Base-by-base conservation (phyloP, 2,329 filamentous ascomycete species). In the Diaporthe sp. region DNA sequence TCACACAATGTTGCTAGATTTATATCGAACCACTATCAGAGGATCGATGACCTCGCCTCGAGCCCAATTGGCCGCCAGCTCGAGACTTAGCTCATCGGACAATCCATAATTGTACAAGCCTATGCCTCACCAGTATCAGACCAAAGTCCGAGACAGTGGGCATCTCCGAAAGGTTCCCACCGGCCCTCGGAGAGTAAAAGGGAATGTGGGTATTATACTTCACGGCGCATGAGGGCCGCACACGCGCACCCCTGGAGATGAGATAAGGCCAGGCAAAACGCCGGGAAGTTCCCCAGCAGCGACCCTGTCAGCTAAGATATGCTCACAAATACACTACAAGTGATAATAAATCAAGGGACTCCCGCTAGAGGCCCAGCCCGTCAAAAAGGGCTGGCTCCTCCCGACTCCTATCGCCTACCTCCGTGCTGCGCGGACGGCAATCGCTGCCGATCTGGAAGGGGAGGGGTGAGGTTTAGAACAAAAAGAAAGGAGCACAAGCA, bases 161-260 rank as follows among this genome's bases (percentile, higher is more conserved):
- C 60, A 73, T 73, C 4, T 67, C 60, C 72, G 72, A 55, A 34
- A 39, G 47, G 39, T 37, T 17, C 49, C 15, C 42, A 34, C n/a
- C 12, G 22, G 57, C 17, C 25, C 25, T 58, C 39, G 34, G 60
- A 47, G 28, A 47, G 37, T n/a, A 25, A 37, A 6, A 15, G 49
- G 4, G 25, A 6, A 13, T 15, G 22, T 61, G 57, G 57, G 34
- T 61, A 61, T 61, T 61, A 58, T 42, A 61, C 34, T 8, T 25
- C 42, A 44, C 42, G 15, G 6, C 57, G 34, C 57, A 60, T 34
- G 9, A 39, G 9, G 34, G 31, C 5, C 57, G 34, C 34, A 60
- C n/a, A 49, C 20, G 8, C 20, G 8, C 20, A 49, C 34, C 22
- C 34, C 10, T 39, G 31, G 31, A 60, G 20, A 60, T 39, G 34